These are phyloP conservation scores for Lablab purpureus DNA, from an alignment of 306 rosid genomes.

Conservation along the genomic window DNA sequence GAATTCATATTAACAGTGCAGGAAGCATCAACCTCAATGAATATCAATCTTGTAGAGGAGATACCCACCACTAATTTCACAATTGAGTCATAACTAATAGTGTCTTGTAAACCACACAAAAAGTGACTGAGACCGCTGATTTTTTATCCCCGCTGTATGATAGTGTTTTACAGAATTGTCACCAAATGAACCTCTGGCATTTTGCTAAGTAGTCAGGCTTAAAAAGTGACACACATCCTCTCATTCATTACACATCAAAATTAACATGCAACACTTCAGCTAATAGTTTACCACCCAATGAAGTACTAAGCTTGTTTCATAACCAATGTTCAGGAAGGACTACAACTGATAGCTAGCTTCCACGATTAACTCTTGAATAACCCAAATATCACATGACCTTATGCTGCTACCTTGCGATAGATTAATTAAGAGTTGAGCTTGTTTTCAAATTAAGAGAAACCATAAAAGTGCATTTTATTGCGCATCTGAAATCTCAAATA, in stretches of 20 bases:
- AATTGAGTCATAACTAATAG: not conserved
- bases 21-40: not conserved
- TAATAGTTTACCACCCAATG: not conserved
- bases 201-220: not conserved
- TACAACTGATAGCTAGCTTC: not conserved
- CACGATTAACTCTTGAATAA: not conserved
- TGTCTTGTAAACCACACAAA: not conserved
- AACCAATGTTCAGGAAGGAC: conserved; percentile 28
- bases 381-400: conserved; percentile 1
- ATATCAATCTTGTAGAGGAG: not conserved
- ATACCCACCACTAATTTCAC: not conserved
- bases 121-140: conserved; percentile 4
- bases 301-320: conserved; percentile 16
- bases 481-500: not conserved
- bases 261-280: not conserved
- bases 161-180: not conserved
- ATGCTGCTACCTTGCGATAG: not conserved
- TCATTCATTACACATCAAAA: not conserved
- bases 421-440: not conserved
- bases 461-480: not conserved
- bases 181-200: not conserved
- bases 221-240: not conserved
- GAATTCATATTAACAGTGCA: conserved; percentile 1
- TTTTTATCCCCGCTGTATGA: not conserved
- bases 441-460: not conserved